These are phyloP conservation scores for Warburgia ugandensis DNA, from an alignment of 164 flowering plant species.

Conservation along the genomic window DNA sequence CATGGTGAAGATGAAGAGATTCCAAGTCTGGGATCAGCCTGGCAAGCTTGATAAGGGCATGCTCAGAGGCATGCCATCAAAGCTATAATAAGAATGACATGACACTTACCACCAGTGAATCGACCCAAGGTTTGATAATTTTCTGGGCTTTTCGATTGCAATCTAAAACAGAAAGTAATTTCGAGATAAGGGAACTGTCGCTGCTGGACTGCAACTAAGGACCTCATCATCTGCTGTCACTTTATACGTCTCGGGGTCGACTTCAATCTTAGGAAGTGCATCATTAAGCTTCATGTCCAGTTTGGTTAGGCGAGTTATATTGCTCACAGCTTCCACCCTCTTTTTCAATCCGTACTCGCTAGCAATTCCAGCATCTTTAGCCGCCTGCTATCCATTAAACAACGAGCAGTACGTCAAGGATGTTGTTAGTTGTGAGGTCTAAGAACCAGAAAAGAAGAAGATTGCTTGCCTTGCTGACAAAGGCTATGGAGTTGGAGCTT, in stretches of 20 bases:
- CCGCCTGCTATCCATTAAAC: slow-evolving; percentile 42
- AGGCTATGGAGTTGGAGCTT: slow-evolving; percentile 76
- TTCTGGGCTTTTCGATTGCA: too few relatives aligned
- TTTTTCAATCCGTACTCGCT: slow-evolving; percentile 58
- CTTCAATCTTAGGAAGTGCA: slow-evolving; percentile 70
- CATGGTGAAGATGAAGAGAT: too few relatives aligned
- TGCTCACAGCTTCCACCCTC: slow-evolving; percentile 75
- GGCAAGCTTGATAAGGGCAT: too few relatives aligned
- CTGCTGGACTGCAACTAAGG: slow-evolving; percentile 65
- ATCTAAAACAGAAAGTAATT: slow-evolving; percentile 80
- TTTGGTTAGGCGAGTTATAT: slow-evolving; percentile 63
- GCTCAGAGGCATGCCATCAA: too few relatives aligned
- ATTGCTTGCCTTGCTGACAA: slow-evolving; percentile 78
- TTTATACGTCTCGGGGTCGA: slow-evolving; percentile 84
- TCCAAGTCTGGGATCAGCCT: too few relatives aligned
- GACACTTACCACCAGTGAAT: too few relatives aligned
- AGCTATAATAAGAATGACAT: too few relatives aligned
- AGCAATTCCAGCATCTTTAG: slow-evolving; percentile 44
- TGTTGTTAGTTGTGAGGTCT: background rate
- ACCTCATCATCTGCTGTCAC: slow-evolving; percentile 69
- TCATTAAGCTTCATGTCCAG: slow-evolving; percentile 90
- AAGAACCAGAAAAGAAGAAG: slow-evolving; percentile 6
- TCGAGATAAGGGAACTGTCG: slow-evolving; percentile 69
- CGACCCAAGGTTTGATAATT: too few relatives aligned
- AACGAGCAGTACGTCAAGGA: background rate